Evolutionary conservation across 768 basidiomycete genomes (phyloP).

Genomic region (Mycena vitilis): DNA sequence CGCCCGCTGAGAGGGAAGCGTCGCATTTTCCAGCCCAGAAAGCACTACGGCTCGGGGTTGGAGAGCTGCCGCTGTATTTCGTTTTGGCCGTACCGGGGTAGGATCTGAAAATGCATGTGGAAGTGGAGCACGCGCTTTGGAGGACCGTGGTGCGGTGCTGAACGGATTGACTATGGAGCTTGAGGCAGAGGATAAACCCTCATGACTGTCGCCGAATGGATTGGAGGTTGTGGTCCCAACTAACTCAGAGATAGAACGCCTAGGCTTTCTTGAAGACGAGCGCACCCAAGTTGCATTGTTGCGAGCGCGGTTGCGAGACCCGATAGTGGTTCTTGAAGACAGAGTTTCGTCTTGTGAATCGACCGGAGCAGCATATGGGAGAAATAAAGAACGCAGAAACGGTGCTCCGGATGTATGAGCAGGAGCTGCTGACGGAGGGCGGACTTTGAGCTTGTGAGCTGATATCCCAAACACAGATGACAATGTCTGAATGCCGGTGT

Average conservation of each 20-base stretch:
- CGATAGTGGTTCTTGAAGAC: conserved; percentile 2
- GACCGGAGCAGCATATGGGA: conserved; percentile 39
- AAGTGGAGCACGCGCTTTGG: conserved; percentile 23
- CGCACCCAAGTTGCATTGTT: conserved; percentile 33
- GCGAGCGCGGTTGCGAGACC: conserved; percentile 26
- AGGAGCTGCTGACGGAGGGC: conserved; percentile 38
- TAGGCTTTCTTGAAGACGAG: conserved; percentile 29
- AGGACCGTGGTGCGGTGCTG: conserved; percentile 22
- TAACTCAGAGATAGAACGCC: conserved; percentile 47
- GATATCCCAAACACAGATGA: conserved; percentile 68
- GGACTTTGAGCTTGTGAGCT: conserved; percentile 68
- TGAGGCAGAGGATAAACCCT: conserved; percentile 24
- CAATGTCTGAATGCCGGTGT: conserved; percentile 58
- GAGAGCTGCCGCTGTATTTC: conserved; percentile 40
- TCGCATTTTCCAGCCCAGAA: conserved; percentile 76
- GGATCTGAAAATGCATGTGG: conserved; percentile 52
- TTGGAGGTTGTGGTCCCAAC: conserved; percentile 26
- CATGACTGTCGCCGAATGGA: conserved; percentile 32
- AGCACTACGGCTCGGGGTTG: conserved; percentile 74
- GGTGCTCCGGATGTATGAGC: conserved; percentile 35
- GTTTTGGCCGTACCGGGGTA: conserved; percentile 38
- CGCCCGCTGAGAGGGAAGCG: conserved; percentile 65
- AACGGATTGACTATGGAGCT: conserved; percentile 27
- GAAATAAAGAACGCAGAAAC: conserved; percentile 54
- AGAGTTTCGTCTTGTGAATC: conserved; percentile 36